Conservation (phyloP, 176 grass and related monocot species). For the Saccharum officinarum region DNA sequence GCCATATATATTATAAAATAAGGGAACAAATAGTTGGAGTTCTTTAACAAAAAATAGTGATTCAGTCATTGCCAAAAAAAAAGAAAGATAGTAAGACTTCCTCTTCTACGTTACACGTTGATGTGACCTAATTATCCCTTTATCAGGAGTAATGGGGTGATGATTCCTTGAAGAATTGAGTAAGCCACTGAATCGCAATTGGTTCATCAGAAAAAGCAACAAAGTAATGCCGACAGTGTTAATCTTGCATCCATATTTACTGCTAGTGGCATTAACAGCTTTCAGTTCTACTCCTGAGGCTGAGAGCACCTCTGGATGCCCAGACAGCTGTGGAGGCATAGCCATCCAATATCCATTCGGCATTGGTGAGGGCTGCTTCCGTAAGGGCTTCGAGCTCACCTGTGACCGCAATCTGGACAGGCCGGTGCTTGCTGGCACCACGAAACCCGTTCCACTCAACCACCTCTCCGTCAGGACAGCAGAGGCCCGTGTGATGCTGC, state of each 20-base stretch:
- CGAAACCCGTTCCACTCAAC: not conserved
- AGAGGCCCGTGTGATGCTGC: constrained; percentile 20
- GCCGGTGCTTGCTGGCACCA: not conserved
- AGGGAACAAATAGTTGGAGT: not conserved
- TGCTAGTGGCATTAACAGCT: not conserved
- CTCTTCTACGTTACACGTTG: not conserved
- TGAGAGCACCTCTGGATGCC: constrained; percentile 16
- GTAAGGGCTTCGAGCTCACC: constrained; percentile 22
- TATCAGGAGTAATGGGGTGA: not conserved
- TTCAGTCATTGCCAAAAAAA: not conserved
- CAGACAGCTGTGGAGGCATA: constrained; percentile 38
- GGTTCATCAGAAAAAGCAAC: not conserved
- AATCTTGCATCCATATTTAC: not conserved
- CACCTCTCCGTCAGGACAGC: not conserved
- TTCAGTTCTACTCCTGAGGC: not conserved
- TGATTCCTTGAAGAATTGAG: not conserved
- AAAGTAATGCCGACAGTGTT: not conserved
- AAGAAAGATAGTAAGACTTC: not conserved
- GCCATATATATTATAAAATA: not conserved
- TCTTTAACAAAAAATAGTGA: not conserved
- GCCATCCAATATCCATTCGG: constrained; percentile 54
- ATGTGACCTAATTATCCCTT: not conserved
- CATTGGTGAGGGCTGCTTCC: constrained; percentile 24
- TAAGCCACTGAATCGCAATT: not conserved
- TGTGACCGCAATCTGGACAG: not conserved